Percentiles rank a stretch among this genome's conserved stretches.
phyloP scores from a whole-genome alignment of 148 eudicot species.

The Silene conica region DNA sequence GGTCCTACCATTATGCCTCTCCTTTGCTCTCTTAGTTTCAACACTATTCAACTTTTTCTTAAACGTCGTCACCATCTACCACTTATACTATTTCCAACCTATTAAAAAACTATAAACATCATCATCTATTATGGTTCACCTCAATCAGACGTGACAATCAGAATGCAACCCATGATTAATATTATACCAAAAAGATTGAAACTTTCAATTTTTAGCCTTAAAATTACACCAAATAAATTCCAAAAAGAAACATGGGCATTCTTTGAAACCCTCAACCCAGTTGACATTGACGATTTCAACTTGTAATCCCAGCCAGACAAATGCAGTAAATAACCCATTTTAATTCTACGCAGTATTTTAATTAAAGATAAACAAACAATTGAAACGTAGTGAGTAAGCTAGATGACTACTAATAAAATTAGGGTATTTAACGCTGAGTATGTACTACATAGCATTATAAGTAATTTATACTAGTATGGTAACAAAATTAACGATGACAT shows the following conservation, averaged over 20 bases:
- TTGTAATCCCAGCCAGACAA: too few relatives aligned
- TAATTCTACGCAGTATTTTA: too few relatives aligned
- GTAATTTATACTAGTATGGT: too few relatives aligned
- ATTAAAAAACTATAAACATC: conserved; percentile 15
- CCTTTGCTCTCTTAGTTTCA: conserved; percentile 37
- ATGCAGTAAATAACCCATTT: not conserved
- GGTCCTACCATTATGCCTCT: conserved; percentile 44
- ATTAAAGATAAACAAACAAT: too few relatives aligned
- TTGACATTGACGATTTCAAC: conserved; percentile 22
- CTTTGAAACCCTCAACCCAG: not conserved
- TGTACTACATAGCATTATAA: not conserved
- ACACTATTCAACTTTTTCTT: conserved; percentile 26
- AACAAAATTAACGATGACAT: not conserved
- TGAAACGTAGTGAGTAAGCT: not conserved
- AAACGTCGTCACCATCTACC: conserved; percentile 22
- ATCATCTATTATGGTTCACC: conserved; percentile 12
- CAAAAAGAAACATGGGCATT: too few relatives aligned
- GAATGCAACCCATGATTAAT: conserved; percentile 18
- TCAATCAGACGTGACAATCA: conserved; percentile 5
- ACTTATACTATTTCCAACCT: conserved; percentile 21
- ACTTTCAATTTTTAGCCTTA: conserved; percentile 1
- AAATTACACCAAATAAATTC: not conserved
- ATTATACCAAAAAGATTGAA: conserved; percentile 12
- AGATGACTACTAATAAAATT: not conserved
- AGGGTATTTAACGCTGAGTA: conserved; percentile 3